Conservation (phyloP, 1,284 basidiomycete genomes). For the Cryptococcus hybrid region DNA sequence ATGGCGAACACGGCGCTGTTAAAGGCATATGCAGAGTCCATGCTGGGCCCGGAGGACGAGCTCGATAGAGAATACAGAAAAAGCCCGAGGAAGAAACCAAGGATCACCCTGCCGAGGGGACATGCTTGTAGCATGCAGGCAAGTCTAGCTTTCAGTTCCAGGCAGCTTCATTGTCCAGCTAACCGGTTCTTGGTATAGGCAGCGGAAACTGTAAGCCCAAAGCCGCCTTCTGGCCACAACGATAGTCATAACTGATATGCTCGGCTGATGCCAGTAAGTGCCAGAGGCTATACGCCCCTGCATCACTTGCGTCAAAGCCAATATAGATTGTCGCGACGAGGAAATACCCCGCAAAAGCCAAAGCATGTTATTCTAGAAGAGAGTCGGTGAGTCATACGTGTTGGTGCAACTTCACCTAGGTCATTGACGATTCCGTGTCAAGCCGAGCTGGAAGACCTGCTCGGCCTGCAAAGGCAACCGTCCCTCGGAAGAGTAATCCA, state of each 20-base stretch:
- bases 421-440: neutral
- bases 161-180: neutral
- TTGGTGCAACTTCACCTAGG: too few species aligned
- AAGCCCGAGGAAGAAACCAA: constrained; percentile 22
- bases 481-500: neutral
- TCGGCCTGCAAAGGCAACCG: constrained; percentile 11
- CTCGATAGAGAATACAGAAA: neutral
- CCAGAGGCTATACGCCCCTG: constrained; percentile 27
- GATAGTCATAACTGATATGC: neutral
- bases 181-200: neutral
- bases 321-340: constrained; percentile 28
- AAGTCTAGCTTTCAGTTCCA: neutral
- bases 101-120: constrained; percentile 28
- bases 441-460: constrained; percentile 29
- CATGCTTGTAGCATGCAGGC: constrained; percentile 31
- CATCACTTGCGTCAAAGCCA: constrained; percentile 22
- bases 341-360: constrained; percentile 28
- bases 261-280: constrained; percentile 23
- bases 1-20: neutral
- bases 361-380: constrained; percentile 23
- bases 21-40: neutral
- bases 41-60: neutral
- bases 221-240: neutral
- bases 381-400: too few species aligned
- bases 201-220: constrained; percentile 25